Evolutionary conservation across 306 rosid species (phyloP), one percentile per base, ranked within the genome.

Genomic region (Inga laurina): DNA sequence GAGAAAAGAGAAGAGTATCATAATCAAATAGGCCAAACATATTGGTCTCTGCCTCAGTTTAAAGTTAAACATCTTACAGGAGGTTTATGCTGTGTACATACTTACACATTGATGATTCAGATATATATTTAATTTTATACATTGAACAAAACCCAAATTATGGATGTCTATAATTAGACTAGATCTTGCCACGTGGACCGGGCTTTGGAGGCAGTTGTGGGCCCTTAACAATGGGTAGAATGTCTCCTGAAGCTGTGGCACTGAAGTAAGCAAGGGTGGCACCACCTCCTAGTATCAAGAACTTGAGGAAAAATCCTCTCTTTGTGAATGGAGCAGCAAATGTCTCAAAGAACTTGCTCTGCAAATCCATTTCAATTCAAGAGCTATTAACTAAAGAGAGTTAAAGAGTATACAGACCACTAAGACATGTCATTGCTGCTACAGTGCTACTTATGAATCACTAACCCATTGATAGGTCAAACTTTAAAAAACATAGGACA

Each of bases 171-270:
- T 24, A 70, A 75, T 48, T 21, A 72, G 87, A 21, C 92, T 87
- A 97, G 92, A 97, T 82, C 89, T 91, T 94, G 94, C 89, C 99
- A 79, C 95, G 97, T 0, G 99, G 99, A 13, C 99, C 97, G 0
- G 75, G 90, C 89, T 89, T 79, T 8, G 98, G 97, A 54, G 99
- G 99, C 34, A 87, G 98, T 87, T 94, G 97, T 75, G 99, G 99
- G 51, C 97, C 99, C 88, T 91, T 94, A 93, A 90, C 89, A 87
- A 97, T 94, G 30, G 99, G 99, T 22, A 97, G 90, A 82, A 94
- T 64, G 79, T 97, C 98, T 69, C 82, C 94, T 2, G 97, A 77
- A 70, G 98, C 92, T 2, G 97, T 97, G 82, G 98, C 86, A 74
- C 98, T 91, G 83, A 83, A 77, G 91, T 92, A 97, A 72, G 91